These are phyloP conservation scores for Pleurotus tuber-regium DNA, from an alignment of 768 basidiomycete species.

Conservation along the genomic window DNA sequence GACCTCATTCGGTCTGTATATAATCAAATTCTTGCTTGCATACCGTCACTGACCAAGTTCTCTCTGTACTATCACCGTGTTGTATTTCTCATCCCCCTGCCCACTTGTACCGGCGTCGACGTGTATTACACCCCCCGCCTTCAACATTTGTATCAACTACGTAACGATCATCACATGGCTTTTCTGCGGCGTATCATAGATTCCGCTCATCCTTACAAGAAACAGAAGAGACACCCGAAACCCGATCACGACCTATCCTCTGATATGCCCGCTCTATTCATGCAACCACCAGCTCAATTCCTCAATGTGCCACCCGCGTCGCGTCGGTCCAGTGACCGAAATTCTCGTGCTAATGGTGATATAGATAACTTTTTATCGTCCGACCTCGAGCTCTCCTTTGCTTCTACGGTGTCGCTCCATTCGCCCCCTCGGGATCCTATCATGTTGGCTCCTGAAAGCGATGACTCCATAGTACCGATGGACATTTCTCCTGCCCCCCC, in stretches of 20 bases:
- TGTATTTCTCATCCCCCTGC: neutral
- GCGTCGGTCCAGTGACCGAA: conserved; percentile 44
- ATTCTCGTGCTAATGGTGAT: conserved; percentile 39
- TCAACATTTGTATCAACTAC: conserved; percentile 20
- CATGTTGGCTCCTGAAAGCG: conserved; percentile 43
- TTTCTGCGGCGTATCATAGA: conserved; percentile 41
- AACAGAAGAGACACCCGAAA: conserved; percentile 38
- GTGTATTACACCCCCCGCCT: conserved; percentile 13
- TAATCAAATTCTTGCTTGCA: conserved; percentile 6
- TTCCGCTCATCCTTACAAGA: conserved; percentile 40
- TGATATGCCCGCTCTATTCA: conserved; percentile 55
- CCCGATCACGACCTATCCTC: conserved; percentile 21
- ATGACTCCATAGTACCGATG: conserved; percentile 61
- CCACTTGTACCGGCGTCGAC: neutral
- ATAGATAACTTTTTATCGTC: conserved; percentile 67
- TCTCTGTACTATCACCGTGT: conserved; percentile 5
- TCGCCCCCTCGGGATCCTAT: conserved; percentile 56
- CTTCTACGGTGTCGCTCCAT: conserved; percentile 77
- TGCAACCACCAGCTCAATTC: conserved; percentile 34
- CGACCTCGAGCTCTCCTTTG: conserved; percentile 80
- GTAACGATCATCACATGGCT: conserved; percentile 26
- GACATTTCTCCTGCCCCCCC: conserved; percentile 74
- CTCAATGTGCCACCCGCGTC: conserved; percentile 43
- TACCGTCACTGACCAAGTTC: neutral
- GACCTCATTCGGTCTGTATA: conserved; percentile 15